Conservation (phyloP, 2,329 filamentous ascomycete genomes). For the Epichloe amarillans region DNA sequence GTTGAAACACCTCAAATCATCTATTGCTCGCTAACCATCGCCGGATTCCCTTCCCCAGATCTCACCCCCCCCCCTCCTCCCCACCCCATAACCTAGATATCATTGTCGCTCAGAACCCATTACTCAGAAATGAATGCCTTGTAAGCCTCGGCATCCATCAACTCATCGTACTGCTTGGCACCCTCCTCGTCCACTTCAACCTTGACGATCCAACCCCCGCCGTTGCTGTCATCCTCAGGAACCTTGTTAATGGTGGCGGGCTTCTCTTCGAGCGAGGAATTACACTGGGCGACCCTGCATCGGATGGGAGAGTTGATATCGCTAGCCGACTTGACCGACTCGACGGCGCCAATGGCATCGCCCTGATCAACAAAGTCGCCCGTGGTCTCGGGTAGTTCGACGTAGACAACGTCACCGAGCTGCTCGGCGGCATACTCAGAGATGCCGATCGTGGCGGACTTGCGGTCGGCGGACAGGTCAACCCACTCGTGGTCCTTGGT, state of each 20-base stretch:
- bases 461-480: slow-evolving; percentile 70
- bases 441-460: slow-evolving; percentile 72
- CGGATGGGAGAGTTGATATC: slow-evolving; percentile 85
- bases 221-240: slow-evolving; percentile 62
- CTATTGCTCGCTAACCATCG: not conserved
- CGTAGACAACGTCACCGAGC: slow-evolving; percentile 92
- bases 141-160: slow-evolving; percentile 73
- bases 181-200: slow-evolving; percentile 59
- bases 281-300: slow-evolving; percentile 64
- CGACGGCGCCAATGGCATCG: slow-evolving; percentile 84
- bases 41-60: not conserved
- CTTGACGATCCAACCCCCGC: slow-evolving; percentile 86
- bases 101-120: too few species aligned
- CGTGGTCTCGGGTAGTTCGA: slow-evolving; percentile 66
- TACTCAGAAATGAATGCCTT: slow-evolving; percentile 47
- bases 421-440: slow-evolving; percentile 82
- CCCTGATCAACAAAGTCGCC: slow-evolving; percentile 58
- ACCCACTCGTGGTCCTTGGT: slow-evolving; percentile 99
- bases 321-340: slow-evolving; percentile 96
- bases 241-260: slow-evolving; percentile 80
- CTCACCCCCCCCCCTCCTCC: not conserved
- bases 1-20: not conserved
- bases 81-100: not conserved
- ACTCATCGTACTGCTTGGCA: slow-evolving; percentile 52
- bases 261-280: slow-evolving; percentile 66